Percentiles rank a stretch among this genome's conserved stretches.
phyloP scores from a whole-genome alignment of 1,284 basidiomycete genomes.

The Thecaphora frezii region DNA sequence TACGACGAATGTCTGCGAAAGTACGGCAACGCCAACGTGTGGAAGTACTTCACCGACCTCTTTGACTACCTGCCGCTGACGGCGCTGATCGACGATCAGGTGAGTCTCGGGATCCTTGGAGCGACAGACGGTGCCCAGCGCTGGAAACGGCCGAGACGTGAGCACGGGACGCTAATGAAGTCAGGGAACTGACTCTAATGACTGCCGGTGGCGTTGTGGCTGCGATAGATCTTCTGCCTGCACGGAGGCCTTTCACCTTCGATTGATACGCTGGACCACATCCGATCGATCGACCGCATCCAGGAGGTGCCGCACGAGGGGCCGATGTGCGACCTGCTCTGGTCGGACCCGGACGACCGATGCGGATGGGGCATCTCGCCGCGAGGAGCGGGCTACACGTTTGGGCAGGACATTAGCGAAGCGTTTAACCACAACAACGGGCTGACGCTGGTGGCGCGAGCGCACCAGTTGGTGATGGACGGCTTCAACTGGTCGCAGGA shows the following conservation, averaged over 20 bases:
- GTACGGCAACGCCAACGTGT: slow-evolving; percentile 99
- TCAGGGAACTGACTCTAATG: no score
- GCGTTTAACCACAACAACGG: slow-evolving; percentile 99
- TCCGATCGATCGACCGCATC: slow-evolving; percentile 94
- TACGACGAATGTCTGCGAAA: slow-evolving; percentile 99
- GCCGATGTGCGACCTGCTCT: slow-evolving; percentile 97
- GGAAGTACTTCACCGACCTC: slow-evolving; percentile 98
- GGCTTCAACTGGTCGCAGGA: slow-evolving; percentile 98
- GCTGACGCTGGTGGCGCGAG: slow-evolving; percentile 76
- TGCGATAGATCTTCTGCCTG: slow-evolving; percentile 97
- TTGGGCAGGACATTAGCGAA: slow-evolving; percentile 97
- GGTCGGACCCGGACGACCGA: slow-evolving; percentile 98
- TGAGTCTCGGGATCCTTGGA: no score
- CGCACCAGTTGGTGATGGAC: slow-evolving; percentile 82
- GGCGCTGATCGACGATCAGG: slow-evolving; percentile 96
- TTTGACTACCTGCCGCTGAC: slow-evolving; percentile 98
- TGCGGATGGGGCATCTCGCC: slow-evolving; percentile 99
- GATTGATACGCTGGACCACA: slow-evolving; percentile 98
- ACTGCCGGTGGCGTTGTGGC: no score
- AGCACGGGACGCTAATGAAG: no score
- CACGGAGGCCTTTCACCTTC: slow-evolving; percentile 98
- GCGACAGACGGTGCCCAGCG: no score
- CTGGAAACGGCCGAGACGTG: no score
- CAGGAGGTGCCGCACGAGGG: slow-evolving; percentile 99
- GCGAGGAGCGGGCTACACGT: slow-evolving; percentile 97